Conservation (phyloP, 139 green algal genomes). For the Chlamydomonas incerta region DNA sequence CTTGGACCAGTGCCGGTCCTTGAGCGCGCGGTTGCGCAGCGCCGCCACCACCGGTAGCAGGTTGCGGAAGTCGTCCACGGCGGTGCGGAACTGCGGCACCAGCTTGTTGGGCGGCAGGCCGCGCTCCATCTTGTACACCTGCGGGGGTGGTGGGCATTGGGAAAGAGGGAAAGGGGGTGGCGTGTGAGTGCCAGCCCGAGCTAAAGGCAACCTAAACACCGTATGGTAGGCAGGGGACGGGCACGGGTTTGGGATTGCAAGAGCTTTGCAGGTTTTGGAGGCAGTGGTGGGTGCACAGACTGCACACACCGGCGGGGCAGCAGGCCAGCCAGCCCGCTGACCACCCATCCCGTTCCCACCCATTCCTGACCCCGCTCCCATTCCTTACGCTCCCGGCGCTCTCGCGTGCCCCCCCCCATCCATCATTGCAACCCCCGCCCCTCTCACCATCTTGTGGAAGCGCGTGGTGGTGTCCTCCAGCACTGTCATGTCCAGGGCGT, state of each 20-base stretch:
- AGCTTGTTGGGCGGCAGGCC: slow-evolving; percentile 81
- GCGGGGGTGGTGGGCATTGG: background rate
- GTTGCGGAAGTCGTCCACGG: slow-evolving; percentile 74
- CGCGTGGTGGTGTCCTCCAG: slow-evolving; percentile 77
- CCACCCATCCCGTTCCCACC: too few relatives aligned
- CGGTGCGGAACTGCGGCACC: slow-evolving; percentile 65
- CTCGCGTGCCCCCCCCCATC: too few relatives aligned
- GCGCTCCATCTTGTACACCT: slow-evolving; percentile 75
- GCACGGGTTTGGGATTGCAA: too few relatives aligned
- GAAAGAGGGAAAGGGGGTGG: too few relatives aligned
- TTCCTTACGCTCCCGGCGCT: background rate
- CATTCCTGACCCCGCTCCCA: background rate
- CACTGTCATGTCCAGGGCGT: slow-evolving; percentile 64
- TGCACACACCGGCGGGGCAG: too few relatives aligned
- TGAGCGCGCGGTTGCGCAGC: slow-evolving; percentile 74
- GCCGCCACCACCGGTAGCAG: slow-evolving; percentile 64
- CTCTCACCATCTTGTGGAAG: slow-evolving; percentile 59
- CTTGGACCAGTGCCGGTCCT: slow-evolving; percentile 84
- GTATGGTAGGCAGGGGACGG: too few relatives aligned
- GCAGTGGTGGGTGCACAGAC: too few relatives aligned
- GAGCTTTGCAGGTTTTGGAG: too few relatives aligned
- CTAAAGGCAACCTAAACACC: too few relatives aligned
- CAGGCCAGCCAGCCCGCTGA: too few relatives aligned
- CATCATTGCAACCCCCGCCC: too few relatives aligned
- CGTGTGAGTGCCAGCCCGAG: too few relatives aligned